Conservation (phyloP, 2,329 filamentous ascomycete genomes). For the Neospermospora avenae region DNA sequence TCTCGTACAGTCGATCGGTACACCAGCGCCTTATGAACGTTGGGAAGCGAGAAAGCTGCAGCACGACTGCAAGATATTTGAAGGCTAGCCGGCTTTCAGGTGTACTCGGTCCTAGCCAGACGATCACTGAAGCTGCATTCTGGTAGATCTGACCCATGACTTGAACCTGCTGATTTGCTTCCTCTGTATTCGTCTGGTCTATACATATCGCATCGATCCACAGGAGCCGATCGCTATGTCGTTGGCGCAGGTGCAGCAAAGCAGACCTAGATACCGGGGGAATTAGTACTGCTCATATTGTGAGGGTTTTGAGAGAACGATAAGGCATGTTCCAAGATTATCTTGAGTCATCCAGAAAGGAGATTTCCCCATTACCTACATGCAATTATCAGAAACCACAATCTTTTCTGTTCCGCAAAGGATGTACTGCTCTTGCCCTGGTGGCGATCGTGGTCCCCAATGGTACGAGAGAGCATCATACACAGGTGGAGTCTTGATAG, state of each 20-base stretch:
- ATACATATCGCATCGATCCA: constrained; percentile 11
- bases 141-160: constrained; percentile 10
- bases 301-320: too few species aligned
- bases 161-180: constrained; percentile 26
- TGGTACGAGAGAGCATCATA: constrained; percentile 3
- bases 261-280: too few species aligned
- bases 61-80: neutral
- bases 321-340: too few species aligned
- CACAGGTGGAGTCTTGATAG: neutral
- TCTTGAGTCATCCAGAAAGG: too few species aligned
- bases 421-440: neutral
- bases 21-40: neutral
- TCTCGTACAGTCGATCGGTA: neutral
- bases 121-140: constrained; percentile 1
- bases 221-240: neutral
- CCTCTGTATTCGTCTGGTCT: neutral
- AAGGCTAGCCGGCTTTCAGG: neutral
- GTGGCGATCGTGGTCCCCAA: neutral
- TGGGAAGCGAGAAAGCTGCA: neutral
- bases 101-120: constrained; percentile 4
- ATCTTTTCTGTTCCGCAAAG: neutral
- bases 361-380: too few species aligned
- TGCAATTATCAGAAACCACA: neutral
- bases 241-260: neutral
- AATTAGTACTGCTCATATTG: too few species aligned